phyloP scores from a whole-genome alignment of 805 yeast species.

The Spathaspora hagerdaliae region DNA sequence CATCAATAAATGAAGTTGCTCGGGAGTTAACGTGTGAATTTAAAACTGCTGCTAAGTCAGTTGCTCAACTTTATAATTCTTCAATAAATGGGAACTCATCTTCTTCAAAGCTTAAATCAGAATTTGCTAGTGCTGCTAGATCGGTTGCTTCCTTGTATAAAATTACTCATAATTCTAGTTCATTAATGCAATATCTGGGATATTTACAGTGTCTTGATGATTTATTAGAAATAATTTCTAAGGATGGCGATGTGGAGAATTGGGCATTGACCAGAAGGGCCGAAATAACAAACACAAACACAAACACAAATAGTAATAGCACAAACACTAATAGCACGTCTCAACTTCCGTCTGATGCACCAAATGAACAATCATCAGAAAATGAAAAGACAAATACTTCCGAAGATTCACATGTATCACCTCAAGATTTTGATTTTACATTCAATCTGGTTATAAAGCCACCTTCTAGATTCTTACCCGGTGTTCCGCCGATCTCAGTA shows the following conservation, averaged over 20 bases:
- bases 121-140: conserved; percentile 40
- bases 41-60: conserved; percentile 67
- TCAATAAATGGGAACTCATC: conserved; percentile 8
- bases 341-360: not conserved
- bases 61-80: conserved; percentile 47
- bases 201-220: conserved; percentile 62
- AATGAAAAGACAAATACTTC: not conserved
- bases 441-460: conserved; percentile 22
- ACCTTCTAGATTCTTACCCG: conserved; percentile 27
- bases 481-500: conserved; percentile 38
- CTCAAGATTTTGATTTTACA: conserved; percentile 26
- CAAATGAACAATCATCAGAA: not conserved
- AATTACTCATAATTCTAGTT: conserved; percentile 50
- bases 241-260: conserved; percentile 45
- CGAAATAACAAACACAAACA: conserved; percentile 21
- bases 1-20: conserved; percentile 45
- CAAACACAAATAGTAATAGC: not conserved
- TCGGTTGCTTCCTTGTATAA: conserved; percentile 53
- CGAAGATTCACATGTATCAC: conserved; percentile 1
- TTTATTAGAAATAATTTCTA: conserved; percentile 36
- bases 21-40: conserved; percentile 58
- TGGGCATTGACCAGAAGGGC: conserved; percentile 49
- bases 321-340: not conserved
- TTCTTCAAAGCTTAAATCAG: conserved; percentile 13
- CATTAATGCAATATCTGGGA: conserved; percentile 50